Evolutionary conservation across 345 rosid species (phyloP).

Genomic region (Hibiscus tridactylites): DNA sequence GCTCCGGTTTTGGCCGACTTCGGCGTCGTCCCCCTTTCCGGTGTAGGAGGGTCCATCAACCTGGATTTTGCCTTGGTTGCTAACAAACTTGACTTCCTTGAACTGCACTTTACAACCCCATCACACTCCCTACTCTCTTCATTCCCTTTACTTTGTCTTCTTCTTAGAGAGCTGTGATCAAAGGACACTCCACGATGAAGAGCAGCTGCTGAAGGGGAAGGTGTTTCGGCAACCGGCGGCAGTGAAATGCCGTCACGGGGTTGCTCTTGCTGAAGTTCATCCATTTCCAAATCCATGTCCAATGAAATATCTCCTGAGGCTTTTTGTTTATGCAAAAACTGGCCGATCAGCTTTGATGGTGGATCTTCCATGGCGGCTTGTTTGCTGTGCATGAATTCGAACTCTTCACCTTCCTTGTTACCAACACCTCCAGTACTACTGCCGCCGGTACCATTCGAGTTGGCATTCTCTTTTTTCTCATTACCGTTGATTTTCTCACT

Average conservation of each 20-base stretch:
- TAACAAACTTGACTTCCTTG: conserved; percentile 28
- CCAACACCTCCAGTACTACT: neutral
- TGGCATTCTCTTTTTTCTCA: conserved; percentile 8
- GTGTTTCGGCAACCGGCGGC: conserved; percentile 3
- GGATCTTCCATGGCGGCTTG: conserved; percentile 38
- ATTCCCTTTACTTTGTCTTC: conserved; percentile 33
- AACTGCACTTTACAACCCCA: conserved; percentile 50
- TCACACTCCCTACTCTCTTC: conserved; percentile 23
- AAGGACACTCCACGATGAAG: conserved; percentile 22
- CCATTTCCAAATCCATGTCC: conserved; percentile 66
- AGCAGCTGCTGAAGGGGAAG: neutral
- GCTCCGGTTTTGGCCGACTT: conserved; percentile 23
- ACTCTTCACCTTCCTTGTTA: conserved; percentile 12
- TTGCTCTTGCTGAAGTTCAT: conserved; percentile 36
- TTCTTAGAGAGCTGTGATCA: conserved; percentile 23
- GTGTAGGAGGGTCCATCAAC: conserved; percentile 51
- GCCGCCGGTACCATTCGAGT: conserved; percentile 4
- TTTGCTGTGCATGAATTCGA: conserved; percentile 25
- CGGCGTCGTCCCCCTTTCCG: conserved; percentile 24
- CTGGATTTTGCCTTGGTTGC: conserved; percentile 53
- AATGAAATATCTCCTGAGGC: conserved; percentile 66
- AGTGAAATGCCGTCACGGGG: neutral
- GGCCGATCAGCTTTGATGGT: conserved; percentile 56
- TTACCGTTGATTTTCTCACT: conserved; percentile 7
- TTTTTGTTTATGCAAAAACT: conserved; percentile 59